Evolutionary conservation across 495 filamentous ascomycete genomes (phyloP), one percentile per base, ranked within the genome.

Genomic region (Penicillium canariense): DNA sequence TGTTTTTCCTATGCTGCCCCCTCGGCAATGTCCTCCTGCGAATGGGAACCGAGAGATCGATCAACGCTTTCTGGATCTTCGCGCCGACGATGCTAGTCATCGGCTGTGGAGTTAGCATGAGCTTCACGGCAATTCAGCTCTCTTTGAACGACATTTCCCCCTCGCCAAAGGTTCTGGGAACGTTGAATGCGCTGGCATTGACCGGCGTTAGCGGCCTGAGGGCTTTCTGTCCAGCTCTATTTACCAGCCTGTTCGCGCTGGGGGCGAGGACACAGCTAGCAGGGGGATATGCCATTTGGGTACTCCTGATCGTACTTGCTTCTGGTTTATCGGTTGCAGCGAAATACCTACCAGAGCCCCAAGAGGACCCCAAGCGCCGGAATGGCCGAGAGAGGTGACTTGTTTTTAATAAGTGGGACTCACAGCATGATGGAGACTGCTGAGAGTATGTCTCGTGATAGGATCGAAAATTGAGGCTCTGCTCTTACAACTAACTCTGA

Each of bases 141-240:
- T 81, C 80, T 28, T 54, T 90, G 23, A 90, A 89, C 68, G 83
- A 88, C 52, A 79, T 86, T 11, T 75, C 83, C 12, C 87, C 87
- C 0, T 81, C 75, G 12, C 75, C 79, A 12, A 64, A 62, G 27
- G 77, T 78, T 6, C 68, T 89, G 23, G 86, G 83, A 5, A 86
- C 81, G 12, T 66, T 90, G 22, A 89, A 88, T 47, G 83, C 84
- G 1, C 42, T 90, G 3, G 80, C 81, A 0, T 71, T 89, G 49
- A 80, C 83, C 2, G 38, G 81, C 3, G 57, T 69, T 3, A 81
- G 79, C 49, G 79, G 63, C 10, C 55, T 79, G 42, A 75, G 87
- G 20, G 72, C 84, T 1, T 74, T 89, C 54, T 74, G 76, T 23
- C 87, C 87, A 1, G 83, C 81, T 0, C 52, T 81, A 3, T 84